A percentile compares a stretch with the other conserved stretches of the same genome.
phyloP scores from a whole-genome alignment of 345 rosid species.

The Cardamine occulta region DNA sequence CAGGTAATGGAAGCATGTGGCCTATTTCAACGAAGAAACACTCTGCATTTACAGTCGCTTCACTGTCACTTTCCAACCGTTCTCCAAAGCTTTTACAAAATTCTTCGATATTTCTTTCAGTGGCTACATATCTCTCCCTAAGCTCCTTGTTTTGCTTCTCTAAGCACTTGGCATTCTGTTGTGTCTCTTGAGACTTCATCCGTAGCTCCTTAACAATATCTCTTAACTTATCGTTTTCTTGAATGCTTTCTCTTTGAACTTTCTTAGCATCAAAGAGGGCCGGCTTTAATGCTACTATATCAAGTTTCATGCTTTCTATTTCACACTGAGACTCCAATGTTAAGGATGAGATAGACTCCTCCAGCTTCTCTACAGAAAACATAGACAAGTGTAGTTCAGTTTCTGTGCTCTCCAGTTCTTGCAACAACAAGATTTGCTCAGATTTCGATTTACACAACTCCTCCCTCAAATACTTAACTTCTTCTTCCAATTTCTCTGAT shows the following conservation, averaged over 20 bases:
- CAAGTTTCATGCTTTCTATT: conserved; percentile 80
- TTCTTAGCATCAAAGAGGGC: conserved; percentile 56
- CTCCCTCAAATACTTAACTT: conserved; percentile 48
- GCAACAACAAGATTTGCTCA: conserved; percentile 50
- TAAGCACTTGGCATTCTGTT: conserved; percentile 43
- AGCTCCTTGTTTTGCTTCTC: conserved; percentile 56
- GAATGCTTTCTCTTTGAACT: conserved; percentile 49
- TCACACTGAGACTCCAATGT: conserved; percentile 73
- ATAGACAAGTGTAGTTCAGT: conserved; percentile 54
- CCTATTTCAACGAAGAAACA: neutral
- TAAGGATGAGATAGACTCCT: conserved; percentile 59
- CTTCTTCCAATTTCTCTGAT: conserved; percentile 48
- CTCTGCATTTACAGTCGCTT: conserved; percentile 27
- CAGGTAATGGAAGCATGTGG: conserved; percentile 2
- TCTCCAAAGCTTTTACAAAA: conserved; percentile 48
- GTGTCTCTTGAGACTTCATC: conserved; percentile 44
- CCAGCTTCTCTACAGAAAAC: conserved; percentile 61
- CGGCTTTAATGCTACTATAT: conserved; percentile 60
- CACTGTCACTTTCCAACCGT: conserved; percentile 47
- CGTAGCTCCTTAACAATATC: conserved; percentile 53
- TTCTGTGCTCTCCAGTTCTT: conserved; percentile 62
- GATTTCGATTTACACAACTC: conserved; percentile 56
- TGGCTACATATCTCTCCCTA: conserved; percentile 46
- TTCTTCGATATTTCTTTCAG: conserved; percentile 45
- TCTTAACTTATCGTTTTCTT: conserved; percentile 29